Base-by-base conservation (phyloP, 1,139 yeast genomes). In the Sugiyamaella grinbergsii region DNA sequence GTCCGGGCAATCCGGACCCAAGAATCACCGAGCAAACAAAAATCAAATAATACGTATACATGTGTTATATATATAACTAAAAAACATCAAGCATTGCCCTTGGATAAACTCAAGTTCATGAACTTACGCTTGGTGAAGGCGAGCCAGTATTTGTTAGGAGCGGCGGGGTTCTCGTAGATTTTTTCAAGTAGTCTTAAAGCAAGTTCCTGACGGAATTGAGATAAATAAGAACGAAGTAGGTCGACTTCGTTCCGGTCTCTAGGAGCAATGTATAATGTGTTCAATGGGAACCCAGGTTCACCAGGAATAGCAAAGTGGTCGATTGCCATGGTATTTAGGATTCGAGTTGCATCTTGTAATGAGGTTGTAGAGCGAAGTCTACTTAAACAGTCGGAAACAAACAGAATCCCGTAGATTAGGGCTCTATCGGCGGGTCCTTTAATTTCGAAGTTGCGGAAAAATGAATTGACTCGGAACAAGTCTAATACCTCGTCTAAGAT, bases 391-490 rank as follows among this genome's bases (percentile, higher is more conserved):
- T 89, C 95, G 53, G 94, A 86, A 38, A 88, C 81, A 67, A 82
- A 93, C 55, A 94, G 74, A 54, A 93, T 93, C n/a, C 98, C 99
- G 67, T 93, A 93, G 63, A 94, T 91, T 56, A 93, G 76, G n/a
- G 93, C 79, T 60, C 99, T 78, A 70, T 93, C 99, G 2, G 97
- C 86, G 16, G 95, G 89, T 10, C 97, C 96, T 68, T 89, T 89
- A 72, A 93, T 90, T 72, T 94, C 98, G 70, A 93, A 94, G 75
- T 93, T 93, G 67, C 88, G 85, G 78, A 94, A 93, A 71, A 93
- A 91, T 5, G 96, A 87, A 70, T 93, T 93, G 63, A 98, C 97
- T 59, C 98, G 78, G 71, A 93, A 93, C 54, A 93, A 77, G 70
- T 93, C 98, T 54, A 93, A 73, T 24, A 84, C 79, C 70, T 93